These are phyloP conservation scores for Kuraishia hungarica DNA, from an alignment of 805 yeast species.

Conservation along the genomic window DNA sequence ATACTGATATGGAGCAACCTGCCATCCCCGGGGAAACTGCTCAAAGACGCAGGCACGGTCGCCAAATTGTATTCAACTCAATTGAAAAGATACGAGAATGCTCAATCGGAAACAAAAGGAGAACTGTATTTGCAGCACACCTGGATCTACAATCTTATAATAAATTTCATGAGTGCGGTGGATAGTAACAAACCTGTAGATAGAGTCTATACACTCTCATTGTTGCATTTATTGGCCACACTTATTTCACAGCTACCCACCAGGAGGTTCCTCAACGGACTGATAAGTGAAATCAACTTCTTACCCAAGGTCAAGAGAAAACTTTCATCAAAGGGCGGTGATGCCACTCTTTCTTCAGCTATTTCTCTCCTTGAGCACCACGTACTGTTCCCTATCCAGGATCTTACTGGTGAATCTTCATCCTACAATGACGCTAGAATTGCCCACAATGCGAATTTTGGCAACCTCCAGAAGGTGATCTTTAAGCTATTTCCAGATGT, in stretches of 20 bases:
- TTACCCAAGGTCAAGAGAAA: conserved; percentile 8
- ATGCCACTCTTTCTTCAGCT: conserved; percentile 2
- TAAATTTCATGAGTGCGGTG: conserved; percentile 9
- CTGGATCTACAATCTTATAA: conserved; percentile 18
- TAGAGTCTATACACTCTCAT: conserved; percentile 4
- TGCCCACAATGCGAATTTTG: background rate
- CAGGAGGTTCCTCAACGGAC: conserved; percentile 23
- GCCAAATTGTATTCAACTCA: conserved; percentile 14
- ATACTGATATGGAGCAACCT: conserved; percentile 24
- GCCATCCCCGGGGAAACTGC: conserved; percentile 8
- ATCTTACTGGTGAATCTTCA: conserved; percentile 23
- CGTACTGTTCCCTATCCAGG: conserved; percentile 32
- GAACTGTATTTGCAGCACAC: conserved; percentile 12
- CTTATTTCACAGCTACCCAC: conserved; percentile 32
- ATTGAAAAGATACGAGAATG: conserved; percentile 10
- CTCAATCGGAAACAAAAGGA: conserved; percentile 10
- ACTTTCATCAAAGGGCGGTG: background rate
- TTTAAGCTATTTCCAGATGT: background rate
- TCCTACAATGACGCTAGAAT: background rate
- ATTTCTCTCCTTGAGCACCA: conserved; percentile 14
- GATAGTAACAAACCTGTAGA: background rate
- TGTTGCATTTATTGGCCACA: conserved; percentile 17
- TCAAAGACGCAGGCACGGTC: conserved; percentile 10
- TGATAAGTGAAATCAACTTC: conserved; percentile 21
- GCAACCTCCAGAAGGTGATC: background rate